Base-by-base conservation (phyloP, 2,329 filamentous ascomycete species). In the Cladosporium sp. region DNA sequence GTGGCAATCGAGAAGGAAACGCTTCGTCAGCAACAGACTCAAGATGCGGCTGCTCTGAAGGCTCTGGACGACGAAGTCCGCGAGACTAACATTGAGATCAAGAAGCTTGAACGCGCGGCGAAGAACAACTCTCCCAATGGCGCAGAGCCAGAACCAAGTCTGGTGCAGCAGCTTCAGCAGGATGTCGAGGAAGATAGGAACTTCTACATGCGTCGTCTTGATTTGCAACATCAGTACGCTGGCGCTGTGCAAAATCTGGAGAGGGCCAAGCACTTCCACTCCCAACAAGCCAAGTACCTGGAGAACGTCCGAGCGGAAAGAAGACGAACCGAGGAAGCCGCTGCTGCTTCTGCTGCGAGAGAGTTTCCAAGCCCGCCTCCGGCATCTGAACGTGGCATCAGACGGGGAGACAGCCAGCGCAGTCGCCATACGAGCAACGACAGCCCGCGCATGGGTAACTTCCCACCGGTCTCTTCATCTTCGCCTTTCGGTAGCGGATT, bases 31-130 rank as follows among this genome's bases (percentile, higher is more conserved):
- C 70, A 69, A 52, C 45, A 48, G 9, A 12, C 30, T 27, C 37
- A 48, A 32, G 72, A 76, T 57, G 58, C 68, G 4, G 64, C 69
- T 19, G 60, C 71, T 11, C 78, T 83, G 68, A 83, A 79, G 30
- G 72, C 79, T 29, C 73, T 92, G 44, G 88, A 93, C 65, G 79
- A 86, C 7, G 84, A 88, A 55, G 77, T 93, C 22, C 85, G 83
- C 57, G 79, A 87, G 53, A 87, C 85, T 60, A 80, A 82, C n/a
- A 73, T 75, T 19, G 80, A 85, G 56, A 80, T 92, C 57, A 88
- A 89, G 64, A 79, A 84, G 45, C 76, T 90, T 20, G 88, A 93
- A 64, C 85, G 56, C 73, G 83, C 52, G 4, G 58, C 65, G 43
- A 85, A 85, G 66, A 80, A 78, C 50, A 75, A 82, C 11, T 78